Evolutionary conservation across 495 filamentous ascomycete genomes (phyloP).

Genomic region (Xylaria venustula): DNA sequence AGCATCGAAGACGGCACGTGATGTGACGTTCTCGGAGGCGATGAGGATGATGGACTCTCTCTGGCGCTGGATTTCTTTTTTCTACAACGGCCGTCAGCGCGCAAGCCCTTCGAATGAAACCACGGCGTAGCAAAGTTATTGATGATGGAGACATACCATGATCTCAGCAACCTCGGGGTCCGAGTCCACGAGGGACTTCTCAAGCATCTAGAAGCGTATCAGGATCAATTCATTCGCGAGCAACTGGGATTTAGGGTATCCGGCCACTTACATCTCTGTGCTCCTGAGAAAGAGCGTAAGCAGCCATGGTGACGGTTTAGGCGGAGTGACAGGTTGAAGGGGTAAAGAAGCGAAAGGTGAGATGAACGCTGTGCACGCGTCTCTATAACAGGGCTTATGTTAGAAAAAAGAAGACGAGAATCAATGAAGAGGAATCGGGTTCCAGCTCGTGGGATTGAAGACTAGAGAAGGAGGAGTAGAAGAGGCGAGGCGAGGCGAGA

Average conservation of each 20-base stretch:
- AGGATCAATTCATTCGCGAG: constrained; percentile 26
- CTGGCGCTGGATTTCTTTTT: constrained; percentile 94
- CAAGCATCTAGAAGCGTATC: constrained; percentile 76
- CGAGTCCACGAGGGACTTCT: constrained; percentile 76
- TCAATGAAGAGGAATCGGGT: neutral
- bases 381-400: neutral
- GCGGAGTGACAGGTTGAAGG: neutral
- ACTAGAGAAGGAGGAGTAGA: constrained; percentile 2
- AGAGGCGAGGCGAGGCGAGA: constrained; percentile 4
- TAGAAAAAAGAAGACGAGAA: too few relatives aligned
- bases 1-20: constrained; percentile 84
- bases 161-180: constrained; percentile 92
- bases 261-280: constrained; percentile 75
- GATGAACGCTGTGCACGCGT: neutral
- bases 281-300: constrained; percentile 84
- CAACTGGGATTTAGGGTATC: neutral
- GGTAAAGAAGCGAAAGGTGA: neutral
- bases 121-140: constrained; percentile 6
- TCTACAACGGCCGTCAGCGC: constrained; percentile 49
- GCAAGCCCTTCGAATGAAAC: neutral
- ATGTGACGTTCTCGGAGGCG: constrained; percentile 89
- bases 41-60: constrained; percentile 98
- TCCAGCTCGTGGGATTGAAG: neutral
- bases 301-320: constrained; percentile 6
- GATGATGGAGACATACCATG: constrained; percentile 65